A percentile compares a stretch with the other conserved stretches of the same genome.
Conservation (phyloP, 176 grass and related monocot species). For the Avena sativa region DNA sequence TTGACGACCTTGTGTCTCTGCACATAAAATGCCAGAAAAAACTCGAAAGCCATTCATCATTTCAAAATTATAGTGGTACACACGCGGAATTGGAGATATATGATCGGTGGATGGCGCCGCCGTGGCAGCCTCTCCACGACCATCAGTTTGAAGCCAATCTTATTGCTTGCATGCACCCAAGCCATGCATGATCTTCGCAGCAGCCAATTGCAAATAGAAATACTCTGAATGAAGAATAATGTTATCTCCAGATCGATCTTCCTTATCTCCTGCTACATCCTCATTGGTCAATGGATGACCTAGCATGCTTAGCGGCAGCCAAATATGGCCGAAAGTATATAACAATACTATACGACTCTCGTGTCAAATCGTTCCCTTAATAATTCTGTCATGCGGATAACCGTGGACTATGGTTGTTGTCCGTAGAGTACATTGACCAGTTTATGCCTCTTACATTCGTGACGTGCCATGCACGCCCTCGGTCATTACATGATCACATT, state of each 20-base stretch:
- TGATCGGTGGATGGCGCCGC: neutral
- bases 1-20: too few species aligned
- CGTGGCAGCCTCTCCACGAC: neutral
- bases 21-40: too few species aligned
- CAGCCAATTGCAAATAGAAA: neutral
- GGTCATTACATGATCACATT: too few species aligned
- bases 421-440: neutral
- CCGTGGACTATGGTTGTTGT: neutral
- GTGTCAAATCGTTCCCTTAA: neutral
- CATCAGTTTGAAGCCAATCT: neutral
- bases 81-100: neutral
- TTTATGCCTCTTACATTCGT: too few species aligned
- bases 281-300: constrained; percentile 40
- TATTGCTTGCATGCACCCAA: too few species aligned
- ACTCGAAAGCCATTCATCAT: too few species aligned
- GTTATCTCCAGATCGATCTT: neutral
- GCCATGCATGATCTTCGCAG: too few species aligned
- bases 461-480: too few species aligned
- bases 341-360: neutral
- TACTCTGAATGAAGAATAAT: neutral
- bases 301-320: constrained; percentile 32
- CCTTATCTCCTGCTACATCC: neutral
- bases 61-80: neutral
- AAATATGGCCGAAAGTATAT: neutral
- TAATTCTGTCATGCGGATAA: too few species aligned